Conservation (phyloP, 306 rosid species). For the Parietaria judaica region DNA sequence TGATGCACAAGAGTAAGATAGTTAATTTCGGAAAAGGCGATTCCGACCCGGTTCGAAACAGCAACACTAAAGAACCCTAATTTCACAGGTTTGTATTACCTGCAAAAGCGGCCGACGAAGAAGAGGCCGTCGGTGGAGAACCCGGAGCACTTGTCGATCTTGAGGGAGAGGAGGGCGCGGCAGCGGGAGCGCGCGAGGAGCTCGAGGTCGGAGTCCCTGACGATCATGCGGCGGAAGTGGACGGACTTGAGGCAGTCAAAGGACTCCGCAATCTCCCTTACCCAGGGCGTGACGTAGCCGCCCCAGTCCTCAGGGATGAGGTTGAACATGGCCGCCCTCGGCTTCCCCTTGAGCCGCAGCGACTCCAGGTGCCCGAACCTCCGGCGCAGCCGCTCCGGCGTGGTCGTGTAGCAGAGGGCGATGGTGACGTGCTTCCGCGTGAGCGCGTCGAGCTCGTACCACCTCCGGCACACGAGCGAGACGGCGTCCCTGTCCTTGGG, state of each 20-base stretch:
- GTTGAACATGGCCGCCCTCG: constrained; percentile 94
- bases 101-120: constrained; percentile 60
- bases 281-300: constrained; percentile 84
- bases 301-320: constrained; percentile 98
- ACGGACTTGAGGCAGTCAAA: constrained; percentile 59
- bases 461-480: constrained; percentile 73
- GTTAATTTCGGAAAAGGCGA: not conserved
- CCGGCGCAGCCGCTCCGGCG: constrained; percentile 56
- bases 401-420: constrained; percentile 85
- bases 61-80: too few species aligned
- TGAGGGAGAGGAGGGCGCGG: constrained; percentile 55
- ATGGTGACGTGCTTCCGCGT: constrained; percentile 94
- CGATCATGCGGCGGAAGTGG: constrained; percentile 93
- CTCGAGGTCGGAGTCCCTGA: constrained; percentile 70
- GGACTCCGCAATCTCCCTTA: constrained; percentile 45
- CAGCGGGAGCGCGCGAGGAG: constrained; percentile 55
- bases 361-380: constrained; percentile 75
- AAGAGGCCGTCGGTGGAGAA: constrained; percentile 82
- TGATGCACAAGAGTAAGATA: constrained; percentile 10
- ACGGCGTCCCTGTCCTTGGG: constrained; percentile 70
- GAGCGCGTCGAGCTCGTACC: constrained; percentile 80
- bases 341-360: constrained; percentile 76
- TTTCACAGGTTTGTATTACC: constrained; percentile 25
- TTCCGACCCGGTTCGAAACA: too few species aligned
- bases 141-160: constrained; percentile 90